These are phyloP conservation scores for Babesia ovis DNA, from an alignment of 169 alveolate genomes.

Conservation along the genomic window DNA sequence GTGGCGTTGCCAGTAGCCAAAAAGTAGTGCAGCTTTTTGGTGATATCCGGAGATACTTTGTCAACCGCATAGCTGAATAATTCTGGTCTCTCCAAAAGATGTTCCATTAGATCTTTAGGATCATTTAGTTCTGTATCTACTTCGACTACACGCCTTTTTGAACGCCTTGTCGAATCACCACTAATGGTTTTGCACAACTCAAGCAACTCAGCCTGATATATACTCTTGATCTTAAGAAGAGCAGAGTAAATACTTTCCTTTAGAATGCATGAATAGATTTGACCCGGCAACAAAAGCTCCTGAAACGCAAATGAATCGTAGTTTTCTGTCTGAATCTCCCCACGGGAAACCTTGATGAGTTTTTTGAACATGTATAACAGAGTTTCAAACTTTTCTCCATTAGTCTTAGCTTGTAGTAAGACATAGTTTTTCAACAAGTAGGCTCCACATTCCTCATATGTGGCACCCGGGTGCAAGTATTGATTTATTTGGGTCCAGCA, in stretches of 20 bases:
- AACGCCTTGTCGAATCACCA: conserved; percentile 20
- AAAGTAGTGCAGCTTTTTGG: conserved; percentile 80
- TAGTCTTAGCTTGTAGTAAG: conserved; percentile 89
- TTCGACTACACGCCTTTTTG: conserved; percentile 26
- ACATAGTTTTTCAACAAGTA: conserved; percentile 90
- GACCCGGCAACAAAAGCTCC: conserved; percentile 84
- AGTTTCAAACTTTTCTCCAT: conserved; percentile 92
- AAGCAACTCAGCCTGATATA: conserved; percentile 63
- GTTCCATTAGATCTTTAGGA: conserved; percentile 24
- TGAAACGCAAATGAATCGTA: conserved; percentile 85
- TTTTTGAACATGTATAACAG: conserved; percentile 93
- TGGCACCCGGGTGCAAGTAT: conserved; percentile 85
- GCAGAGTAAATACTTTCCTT: conserved; percentile 77
- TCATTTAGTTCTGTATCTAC: conserved; percentile 9
- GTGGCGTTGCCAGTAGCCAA: conserved; percentile 95
- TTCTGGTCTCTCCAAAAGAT: conserved; percentile 27
- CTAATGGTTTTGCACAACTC: conserved; percentile 29
- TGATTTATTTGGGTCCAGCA: conserved; percentile 79
- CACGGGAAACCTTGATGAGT: conserved; percentile 89
- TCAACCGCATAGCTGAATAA: conserved; percentile 65
- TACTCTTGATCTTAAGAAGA: conserved; percentile 59
- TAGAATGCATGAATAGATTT: conserved; percentile 76
- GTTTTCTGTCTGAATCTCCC: conserved; percentile 77
- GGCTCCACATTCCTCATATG: conserved; percentile 93
- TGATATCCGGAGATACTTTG: conserved; percentile 57